Conservation (phyloP, 2,329 filamentous ascomycete genomes). For the Ceratocystis ficicola region DNA sequence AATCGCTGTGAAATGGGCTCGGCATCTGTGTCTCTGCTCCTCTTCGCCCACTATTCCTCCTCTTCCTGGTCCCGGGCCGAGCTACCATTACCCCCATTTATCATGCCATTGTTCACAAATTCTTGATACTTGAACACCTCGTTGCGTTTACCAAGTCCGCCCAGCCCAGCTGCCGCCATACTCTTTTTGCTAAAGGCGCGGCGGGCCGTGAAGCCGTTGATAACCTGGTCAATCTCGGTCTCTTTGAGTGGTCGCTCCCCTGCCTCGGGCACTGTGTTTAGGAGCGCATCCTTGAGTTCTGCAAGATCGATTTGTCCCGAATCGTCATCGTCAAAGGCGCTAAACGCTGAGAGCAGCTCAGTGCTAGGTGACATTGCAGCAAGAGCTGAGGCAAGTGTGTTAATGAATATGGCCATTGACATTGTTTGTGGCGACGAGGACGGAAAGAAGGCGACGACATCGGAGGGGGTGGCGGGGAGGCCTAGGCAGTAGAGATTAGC, state of each 20-base stretch:
- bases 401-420: conserved; percentile 74
- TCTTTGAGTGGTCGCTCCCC: conserved; percentile 54
- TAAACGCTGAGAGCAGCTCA: conserved; percentile 80
- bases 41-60: conserved; percentile 10
- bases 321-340: conserved; percentile 91
- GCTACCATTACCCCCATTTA: conserved; percentile 26
- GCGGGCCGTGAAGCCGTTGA: conserved; percentile 72
- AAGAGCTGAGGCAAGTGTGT: conserved; percentile 63
- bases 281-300: conserved; percentile 69
- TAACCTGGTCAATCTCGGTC: conserved; percentile 72
- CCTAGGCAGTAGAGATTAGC: conserved; percentile 36
- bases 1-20: too few species aligned
- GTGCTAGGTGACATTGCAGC: conserved; percentile 61
- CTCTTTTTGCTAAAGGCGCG: conserved; percentile 61
- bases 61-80: conserved; percentile 18
- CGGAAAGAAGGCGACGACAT: conserved; percentile 74
- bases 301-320: conserved; percentile 79
- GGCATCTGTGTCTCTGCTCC: background rate
- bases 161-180: conserved; percentile 19
- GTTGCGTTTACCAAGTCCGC: conserved; percentile 48
- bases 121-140: conserved; percentile 93
- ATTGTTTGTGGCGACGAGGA: conserved; percentile 58
- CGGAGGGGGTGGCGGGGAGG: conserved; percentile 56
- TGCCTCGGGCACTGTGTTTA: conserved; percentile 68
- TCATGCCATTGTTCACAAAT: conserved; percentile 63